A percentile compares a stretch with the other conserved stretches of the same genome.
Evolutionary conservation across 1,139 yeast genomes (phyloP).

Genomic region (Candida sp.): DNA sequence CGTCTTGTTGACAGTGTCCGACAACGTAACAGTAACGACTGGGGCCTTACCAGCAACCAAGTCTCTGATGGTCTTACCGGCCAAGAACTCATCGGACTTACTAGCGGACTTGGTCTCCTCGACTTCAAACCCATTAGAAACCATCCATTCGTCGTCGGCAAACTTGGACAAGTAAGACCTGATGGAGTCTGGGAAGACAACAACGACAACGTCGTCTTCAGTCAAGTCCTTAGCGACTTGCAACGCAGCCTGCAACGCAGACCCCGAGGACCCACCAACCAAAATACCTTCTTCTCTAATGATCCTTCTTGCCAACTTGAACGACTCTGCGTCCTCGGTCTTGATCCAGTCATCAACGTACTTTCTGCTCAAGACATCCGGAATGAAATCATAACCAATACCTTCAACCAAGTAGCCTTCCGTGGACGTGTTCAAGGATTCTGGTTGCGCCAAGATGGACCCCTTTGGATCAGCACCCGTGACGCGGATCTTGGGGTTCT

Average conservation of each 20-base stretch:
- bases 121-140: conserved; percentile 68
- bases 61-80: conserved; percentile 60
- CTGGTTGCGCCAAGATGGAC: conserved; percentile 85
- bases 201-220: conserved; percentile 79
- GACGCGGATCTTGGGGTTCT: conserved; percentile 63
- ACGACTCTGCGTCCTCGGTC: conserved; percentile 84
- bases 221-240: conserved; percentile 71
- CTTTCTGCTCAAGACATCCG: conserved; percentile 75
- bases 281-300: conserved; percentile 87
- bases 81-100: conserved; percentile 56
- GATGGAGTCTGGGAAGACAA: conserved; percentile 86
- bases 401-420: conserved; percentile 86
- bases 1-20: conserved; percentile 67
- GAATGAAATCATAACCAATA: conserved; percentile 90
- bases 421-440: conserved; percentile 62
- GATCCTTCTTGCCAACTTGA: conserved; percentile 80
- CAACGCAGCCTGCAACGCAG: conserved; percentile 83
- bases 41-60: conserved; percentile 72
- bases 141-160: conserved; percentile 94
- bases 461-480: conserved; percentile 91
- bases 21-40: conserved; percentile 73
- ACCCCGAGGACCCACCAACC: conserved; percentile 90
- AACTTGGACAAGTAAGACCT: conserved; percentile 89
- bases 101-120: conserved; percentile 51
- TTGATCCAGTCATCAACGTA: conserved; percentile 83